Conservation (phyloP, 139 green algal genomes). For the Chlorella sorokiniana region DNA sequence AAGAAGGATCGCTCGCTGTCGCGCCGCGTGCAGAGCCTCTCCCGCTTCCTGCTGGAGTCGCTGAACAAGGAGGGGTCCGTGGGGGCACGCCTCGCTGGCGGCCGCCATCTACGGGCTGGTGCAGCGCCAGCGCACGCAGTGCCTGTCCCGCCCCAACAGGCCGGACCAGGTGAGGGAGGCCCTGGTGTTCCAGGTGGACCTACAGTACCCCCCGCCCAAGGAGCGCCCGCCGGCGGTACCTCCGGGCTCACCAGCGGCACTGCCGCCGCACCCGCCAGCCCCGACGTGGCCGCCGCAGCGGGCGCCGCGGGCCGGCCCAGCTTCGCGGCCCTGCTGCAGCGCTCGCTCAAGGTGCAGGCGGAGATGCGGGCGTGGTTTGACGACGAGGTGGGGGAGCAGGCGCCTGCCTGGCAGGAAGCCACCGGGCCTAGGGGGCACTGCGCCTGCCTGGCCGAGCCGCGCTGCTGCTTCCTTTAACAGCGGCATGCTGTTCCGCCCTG, state of each 20-base stretch:
- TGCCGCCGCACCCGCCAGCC: neutral
- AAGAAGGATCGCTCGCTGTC: conserved; percentile 66
- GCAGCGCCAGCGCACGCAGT: conserved; percentile 54
- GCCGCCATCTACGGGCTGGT: conserved; percentile 53
- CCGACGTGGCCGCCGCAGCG: neutral
- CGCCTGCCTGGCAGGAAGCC: no score
- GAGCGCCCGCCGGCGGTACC: conserved; percentile 26
- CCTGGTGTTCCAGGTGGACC: conserved; percentile 64
- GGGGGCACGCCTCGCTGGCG: neutral
- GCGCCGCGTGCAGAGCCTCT: conserved; percentile 75
- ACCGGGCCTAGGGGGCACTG: no score
- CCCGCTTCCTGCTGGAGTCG: conserved; percentile 89
- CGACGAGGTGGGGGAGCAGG: conserved; percentile 41
- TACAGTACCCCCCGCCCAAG: conserved; percentile 64
- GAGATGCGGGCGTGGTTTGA: conserved; percentile 88
- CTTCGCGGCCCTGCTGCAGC: conserved; percentile 68
- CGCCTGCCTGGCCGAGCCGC: no score
- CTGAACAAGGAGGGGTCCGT: conserved; percentile 68
- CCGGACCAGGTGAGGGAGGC: conserved; percentile 29
- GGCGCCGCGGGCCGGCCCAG: conserved; percentile 18
- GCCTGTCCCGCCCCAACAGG: conserved; percentile 37
- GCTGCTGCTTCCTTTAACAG: no score
- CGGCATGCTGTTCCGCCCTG: no score
- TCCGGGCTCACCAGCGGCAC: neutral
- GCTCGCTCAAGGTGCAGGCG: conserved; percentile 53